Evolutionary conservation across 148 eudicot genomes (phyloP).

Genomic region (Bassia scoparia): DNA sequence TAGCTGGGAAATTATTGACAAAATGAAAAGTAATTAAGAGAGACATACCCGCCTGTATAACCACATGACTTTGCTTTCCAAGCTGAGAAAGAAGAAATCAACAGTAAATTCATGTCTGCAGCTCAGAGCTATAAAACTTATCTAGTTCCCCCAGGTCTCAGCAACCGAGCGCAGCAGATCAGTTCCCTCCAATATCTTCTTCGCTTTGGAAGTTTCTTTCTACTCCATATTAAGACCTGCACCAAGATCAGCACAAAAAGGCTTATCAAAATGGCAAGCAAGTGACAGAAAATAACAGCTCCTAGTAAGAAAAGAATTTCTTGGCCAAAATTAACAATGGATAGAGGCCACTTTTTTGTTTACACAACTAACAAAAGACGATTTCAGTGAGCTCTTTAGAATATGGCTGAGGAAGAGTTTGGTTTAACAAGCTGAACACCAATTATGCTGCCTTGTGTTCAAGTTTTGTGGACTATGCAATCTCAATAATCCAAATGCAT

Average conservation of each 20-base stretch:
- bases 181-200: background rate
- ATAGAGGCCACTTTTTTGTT: conserved; percentile 17
- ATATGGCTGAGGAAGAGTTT: conserved; percentile 43
- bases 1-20: too few species aligned
- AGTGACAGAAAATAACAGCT: conserved; percentile 32
- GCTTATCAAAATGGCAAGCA: conserved; percentile 34
- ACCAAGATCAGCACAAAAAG: conserved; percentile 24
- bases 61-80: conserved; percentile 3
- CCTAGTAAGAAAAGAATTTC: conserved; percentile 28
- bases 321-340: background rate
- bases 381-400: conserved; percentile 31
- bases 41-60: background rate
- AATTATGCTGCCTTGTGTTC: conserved; percentile 40
- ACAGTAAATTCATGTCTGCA: background rate
- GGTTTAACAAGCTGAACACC: conserved; percentile 36
- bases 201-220: background rate
- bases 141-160: background rate
- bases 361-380: conserved; percentile 12
- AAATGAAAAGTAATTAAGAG: too few species aligned
- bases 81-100: background rate
- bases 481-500: conserved; percentile 29
- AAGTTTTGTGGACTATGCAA: conserved; percentile 22
- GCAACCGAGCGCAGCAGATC: background rate
- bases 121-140: background rate
- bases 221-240: background rate